phyloP scores from a whole-genome alignment of 2,329 filamentous ascomycete species.

The Ophiostoma australiae region DNA sequence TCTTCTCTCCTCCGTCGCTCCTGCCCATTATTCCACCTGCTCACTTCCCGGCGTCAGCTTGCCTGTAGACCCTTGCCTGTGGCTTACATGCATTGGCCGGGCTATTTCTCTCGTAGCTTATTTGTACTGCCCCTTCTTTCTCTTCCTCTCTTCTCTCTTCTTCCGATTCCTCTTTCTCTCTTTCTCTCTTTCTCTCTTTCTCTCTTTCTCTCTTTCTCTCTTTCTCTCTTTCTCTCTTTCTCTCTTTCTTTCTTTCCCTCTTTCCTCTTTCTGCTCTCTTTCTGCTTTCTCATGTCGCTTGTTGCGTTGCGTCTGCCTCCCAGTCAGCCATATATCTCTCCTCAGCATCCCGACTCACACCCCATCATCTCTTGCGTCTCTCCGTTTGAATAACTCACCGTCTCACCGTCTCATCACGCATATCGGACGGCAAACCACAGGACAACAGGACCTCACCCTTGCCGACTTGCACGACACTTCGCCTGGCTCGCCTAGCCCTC shows the following conservation, averaged over 20 bases:
- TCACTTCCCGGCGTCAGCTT: neutral
- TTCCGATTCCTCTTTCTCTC: neutral
- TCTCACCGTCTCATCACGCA: too few relatives aligned
- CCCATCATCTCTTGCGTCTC: too few relatives aligned
- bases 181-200: neutral
- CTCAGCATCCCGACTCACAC: too few relatives aligned
- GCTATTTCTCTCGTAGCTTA: neutral
- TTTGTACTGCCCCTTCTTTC: neutral
- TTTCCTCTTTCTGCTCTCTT: neutral
- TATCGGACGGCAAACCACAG: too few relatives aligned
- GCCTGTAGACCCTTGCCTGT: neutral
- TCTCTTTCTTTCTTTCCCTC: neutral
- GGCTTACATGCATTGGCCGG: slow-evolving; percentile 7
- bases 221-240: neutral
- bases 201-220: neutral
- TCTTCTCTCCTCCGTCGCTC: neutral
- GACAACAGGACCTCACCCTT: neutral
- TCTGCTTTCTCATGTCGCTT: neutral
- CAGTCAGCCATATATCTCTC: too few relatives aligned
- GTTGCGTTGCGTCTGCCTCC: too few relatives aligned
- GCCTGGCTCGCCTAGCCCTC: neutral
- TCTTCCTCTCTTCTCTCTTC: too few relatives aligned
- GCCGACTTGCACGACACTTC: neutral
- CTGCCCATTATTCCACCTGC: neutral
- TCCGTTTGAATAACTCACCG: too few relatives aligned